phyloP scores from a whole-genome alignment of 1,139 yeast genomes.

The Hemisphaericaspora lyxosophila region DNA sequence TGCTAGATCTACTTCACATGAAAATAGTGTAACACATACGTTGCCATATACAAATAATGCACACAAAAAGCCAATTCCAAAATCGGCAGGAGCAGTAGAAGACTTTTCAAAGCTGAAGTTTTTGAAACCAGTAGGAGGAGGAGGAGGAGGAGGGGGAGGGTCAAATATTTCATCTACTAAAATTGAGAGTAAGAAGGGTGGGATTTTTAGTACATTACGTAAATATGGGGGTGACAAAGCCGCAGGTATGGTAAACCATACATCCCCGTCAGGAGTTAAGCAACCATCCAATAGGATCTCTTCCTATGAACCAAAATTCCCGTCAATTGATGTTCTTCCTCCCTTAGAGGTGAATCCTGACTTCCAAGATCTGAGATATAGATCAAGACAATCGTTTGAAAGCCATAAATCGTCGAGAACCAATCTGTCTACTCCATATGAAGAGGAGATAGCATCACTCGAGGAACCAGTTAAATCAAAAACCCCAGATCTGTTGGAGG shows the following conservation, averaged over 20 bases:
- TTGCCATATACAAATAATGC: not conserved
- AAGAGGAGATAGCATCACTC: not conserved
- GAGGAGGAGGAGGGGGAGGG: slow-evolving; percentile 5
- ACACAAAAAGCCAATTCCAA: not conserved
- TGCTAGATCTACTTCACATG: slow-evolving; percentile 57
- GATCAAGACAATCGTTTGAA: slow-evolving; percentile 6
- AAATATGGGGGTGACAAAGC: slow-evolving; percentile 47
- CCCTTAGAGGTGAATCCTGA: slow-evolving; percentile 10
- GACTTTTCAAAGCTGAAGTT: too few species aligned
- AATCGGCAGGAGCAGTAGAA: not conserved
- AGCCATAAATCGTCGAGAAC: slow-evolving; percentile 10
- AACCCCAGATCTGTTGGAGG: not conserved
- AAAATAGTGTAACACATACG: slow-evolving; percentile 30
- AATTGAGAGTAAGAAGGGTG: slow-evolving; percentile 28
- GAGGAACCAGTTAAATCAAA: not conserved
- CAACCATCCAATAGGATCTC: slow-evolving; percentile 13
- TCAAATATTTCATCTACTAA: slow-evolving; percentile 4
- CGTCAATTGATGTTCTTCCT: slow-evolving; percentile 10
- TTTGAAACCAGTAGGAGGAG: not conserved
- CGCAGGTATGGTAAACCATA: slow-evolving; percentile 31
- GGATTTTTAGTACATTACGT: slow-evolving; percentile 42
- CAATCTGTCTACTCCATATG: slow-evolving; percentile 5
- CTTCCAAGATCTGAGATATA: slow-evolving; percentile 5
- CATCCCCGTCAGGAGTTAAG: slow-evolving; percentile 1
- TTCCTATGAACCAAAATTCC: slow-evolving; percentile 7